Percentiles rank a stretch among this genome's conserved stretches.
These are phyloP conservation scores for Protea cynaroides DNA, from an alignment of 164 flowering plant species.

Conservation along the genomic window DNA sequence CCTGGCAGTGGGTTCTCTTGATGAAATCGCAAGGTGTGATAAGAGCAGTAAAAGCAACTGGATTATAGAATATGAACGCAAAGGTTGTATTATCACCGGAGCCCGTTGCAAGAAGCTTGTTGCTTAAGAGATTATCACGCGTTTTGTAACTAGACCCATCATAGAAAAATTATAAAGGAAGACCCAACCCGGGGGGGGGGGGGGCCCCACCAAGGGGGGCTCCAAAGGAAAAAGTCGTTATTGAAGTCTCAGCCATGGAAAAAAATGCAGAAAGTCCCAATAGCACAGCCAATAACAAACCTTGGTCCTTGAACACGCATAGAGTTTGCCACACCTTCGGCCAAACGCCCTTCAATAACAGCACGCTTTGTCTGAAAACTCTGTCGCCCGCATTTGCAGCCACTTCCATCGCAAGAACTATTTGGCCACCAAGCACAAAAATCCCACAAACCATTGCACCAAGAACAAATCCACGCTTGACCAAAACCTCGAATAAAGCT, in stretches of 20 bases:
- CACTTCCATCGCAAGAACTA: conserved; percentile 61
- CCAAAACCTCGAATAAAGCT: conserved; percentile 25
- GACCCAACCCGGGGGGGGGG: no score
- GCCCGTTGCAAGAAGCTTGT: no score
- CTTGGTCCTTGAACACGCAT: conserved; percentile 69
- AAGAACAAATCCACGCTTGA: conserved; percentile 39
- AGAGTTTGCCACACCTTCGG: conserved; percentile 69
- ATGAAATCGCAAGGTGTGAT: no score
- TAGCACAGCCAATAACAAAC: conserved; percentile 71
- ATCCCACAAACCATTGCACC: conserved; percentile 62
- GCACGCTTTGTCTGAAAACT: conserved; percentile 39
- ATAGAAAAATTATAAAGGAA: no score
- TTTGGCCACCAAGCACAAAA: conserved; percentile 43
- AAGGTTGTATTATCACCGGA: no score
- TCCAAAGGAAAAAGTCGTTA: conserved; percentile 91
- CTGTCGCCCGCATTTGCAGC: conserved; percentile 43
- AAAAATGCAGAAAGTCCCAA: conserved; percentile 90
- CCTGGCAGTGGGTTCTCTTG: no score
- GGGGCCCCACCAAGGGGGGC: no score
- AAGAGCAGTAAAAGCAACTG: no score
- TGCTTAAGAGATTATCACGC: no score
- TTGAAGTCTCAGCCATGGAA: conserved; percentile 99
- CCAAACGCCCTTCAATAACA: conserved; percentile 51
- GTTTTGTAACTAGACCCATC: no score
- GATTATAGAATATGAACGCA: no score